Evolutionary conservation across 345 rosid species (phyloP).

Genomic region (Tarenaya hassleriana): DNA sequence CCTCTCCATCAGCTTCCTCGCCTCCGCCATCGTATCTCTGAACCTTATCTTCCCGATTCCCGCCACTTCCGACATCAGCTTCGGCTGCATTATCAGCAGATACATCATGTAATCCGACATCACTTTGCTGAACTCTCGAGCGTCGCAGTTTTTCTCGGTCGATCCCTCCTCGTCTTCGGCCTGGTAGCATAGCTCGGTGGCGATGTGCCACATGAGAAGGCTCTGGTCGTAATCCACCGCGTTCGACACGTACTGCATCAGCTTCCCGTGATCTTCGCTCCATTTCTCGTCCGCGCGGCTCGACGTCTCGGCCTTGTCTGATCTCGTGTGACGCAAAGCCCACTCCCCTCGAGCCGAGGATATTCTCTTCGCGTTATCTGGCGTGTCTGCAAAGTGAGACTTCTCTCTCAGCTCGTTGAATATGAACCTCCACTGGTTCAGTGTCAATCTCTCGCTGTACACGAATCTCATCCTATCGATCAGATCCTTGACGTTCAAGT

Average conservation of each 20-base stretch:
- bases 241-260: constrained; percentile 6
- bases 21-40: constrained; percentile 31
- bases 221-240: constrained; percentile 40
- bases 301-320: not conserved
- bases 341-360: constrained; percentile 5
- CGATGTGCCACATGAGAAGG: constrained; percentile 44
- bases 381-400: not conserved
- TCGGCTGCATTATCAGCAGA: constrained; percentile 23
- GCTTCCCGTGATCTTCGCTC: constrained; percentile 3
- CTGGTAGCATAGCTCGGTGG: constrained; percentile 38
- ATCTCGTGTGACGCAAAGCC: not conserved
- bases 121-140: constrained; percentile 16
- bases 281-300: constrained; percentile 5
- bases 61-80: constrained; percentile 23
- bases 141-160: not conserved
- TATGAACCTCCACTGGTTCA: not conserved
- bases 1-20: not conserved
- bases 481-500: not conserved
- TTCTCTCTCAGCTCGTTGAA: not conserved
- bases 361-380: not conserved
- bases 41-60: constrained; percentile 30
- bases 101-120: constrained; percentile 32
- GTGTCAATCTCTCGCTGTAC: constrained; percentile 7
- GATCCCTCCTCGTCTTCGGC: constrained; percentile 4
- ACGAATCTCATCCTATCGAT: constrained; percentile 3